These are phyloP conservation scores for Ganoderma sinense DNA, from an alignment of 1,284 basidiomycete genomes.

Conservation along the genomic window DNA sequence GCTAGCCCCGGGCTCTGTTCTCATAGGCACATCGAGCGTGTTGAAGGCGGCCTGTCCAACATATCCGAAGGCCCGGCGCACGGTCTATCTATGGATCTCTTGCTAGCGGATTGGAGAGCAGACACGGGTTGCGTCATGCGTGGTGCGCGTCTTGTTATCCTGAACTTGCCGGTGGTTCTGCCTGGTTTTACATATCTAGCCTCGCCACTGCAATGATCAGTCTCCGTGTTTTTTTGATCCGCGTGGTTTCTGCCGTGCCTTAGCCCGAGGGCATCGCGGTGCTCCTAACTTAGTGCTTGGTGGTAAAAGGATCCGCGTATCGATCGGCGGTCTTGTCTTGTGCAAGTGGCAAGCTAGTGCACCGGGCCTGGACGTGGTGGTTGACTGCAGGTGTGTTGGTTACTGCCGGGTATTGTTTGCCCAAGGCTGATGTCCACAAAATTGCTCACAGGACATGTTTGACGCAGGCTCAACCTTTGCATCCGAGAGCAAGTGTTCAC, in stretches of 20 bases:
- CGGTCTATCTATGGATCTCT: neutral
- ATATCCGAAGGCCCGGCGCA: neutral
- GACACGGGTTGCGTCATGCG: neutral
- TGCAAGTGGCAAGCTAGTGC: neutral
- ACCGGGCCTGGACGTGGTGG: neutral
- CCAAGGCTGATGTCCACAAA: neutral
- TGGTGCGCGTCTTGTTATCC: neutral
- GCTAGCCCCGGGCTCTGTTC: neutral
- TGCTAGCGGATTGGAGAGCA: neutral
- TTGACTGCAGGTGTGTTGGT: neutral
- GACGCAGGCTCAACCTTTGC: neutral
- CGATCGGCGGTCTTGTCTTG: neutral
- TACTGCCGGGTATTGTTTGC: neutral
- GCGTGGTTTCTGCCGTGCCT: neutral
- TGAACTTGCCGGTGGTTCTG: neutral
- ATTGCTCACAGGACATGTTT: neutral
- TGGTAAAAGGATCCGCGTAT: neutral
- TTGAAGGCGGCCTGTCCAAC: neutral
- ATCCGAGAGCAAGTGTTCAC: neutral
- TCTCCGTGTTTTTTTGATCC: neutral
- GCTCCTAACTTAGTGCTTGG: neutral
- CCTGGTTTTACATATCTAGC: neutral
- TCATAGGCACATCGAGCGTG: neutral
- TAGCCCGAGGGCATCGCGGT: neutral
- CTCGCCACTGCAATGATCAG: neutral